Percentiles rank a stretch among this genome's conserved stretches.
These are phyloP conservation scores for Crithidia brevicula DNA, from an alignment of 208 protist species.

Conservation along the genomic window DNA sequence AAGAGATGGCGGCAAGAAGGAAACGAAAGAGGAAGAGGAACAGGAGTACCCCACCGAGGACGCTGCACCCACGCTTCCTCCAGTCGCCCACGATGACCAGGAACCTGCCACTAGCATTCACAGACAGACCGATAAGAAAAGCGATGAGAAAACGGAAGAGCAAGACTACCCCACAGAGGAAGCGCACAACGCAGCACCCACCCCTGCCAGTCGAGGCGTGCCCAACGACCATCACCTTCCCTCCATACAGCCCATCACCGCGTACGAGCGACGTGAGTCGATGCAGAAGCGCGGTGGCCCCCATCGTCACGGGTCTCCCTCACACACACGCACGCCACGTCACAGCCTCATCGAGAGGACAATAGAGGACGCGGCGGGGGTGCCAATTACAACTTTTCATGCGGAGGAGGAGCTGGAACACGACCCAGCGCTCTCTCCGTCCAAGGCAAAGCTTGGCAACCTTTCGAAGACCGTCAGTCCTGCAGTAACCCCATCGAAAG, in stretches of 20 bases:
- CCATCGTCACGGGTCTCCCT: background rate
- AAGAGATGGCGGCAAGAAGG: no score
- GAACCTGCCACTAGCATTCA: background rate
- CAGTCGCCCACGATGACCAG: background rate
- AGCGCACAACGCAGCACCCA: background rate
- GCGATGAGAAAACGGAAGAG: no score
- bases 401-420: constrained; percentile 1
- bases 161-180: background rate
- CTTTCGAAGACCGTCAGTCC: no score
- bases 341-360: background rate
- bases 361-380: background rate
- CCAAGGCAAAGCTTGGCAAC: no score
- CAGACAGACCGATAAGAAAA: no score
- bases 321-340: background rate
- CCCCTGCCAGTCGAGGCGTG: background rate
- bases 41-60: background rate
- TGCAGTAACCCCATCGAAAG: no score
- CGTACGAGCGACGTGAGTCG: constrained; percentile 12
- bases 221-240: no score
- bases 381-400: background rate
- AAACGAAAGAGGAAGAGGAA: no score
- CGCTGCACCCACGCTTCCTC: background rate
- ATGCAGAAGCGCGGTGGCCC: background rate
- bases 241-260: background rate
- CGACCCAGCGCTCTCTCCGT: background rate